phyloP scores from a whole-genome alignment of 495 filamentous ascomycete species.

The Friedmanniomyces endolithicus region DNA sequence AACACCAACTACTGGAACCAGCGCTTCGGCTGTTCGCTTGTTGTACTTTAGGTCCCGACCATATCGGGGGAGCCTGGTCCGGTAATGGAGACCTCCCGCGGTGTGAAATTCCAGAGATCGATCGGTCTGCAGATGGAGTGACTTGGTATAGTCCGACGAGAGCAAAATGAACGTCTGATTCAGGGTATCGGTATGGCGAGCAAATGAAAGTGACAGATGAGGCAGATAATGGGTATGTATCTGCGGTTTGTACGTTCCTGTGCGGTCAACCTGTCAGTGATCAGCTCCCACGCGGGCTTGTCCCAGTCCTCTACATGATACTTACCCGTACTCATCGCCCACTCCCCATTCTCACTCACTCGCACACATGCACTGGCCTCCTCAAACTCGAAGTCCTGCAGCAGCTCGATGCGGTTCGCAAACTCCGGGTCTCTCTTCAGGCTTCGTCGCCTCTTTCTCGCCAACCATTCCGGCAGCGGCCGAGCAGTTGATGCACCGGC shows the following conservation, averaged over 20 bases:
- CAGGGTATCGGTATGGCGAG: conserved; percentile 83
- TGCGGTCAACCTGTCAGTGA: conserved; percentile 5
- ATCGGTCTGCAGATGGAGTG: conserved; percentile 83
- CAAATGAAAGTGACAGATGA: conserved; percentile 81
- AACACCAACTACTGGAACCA: conserved; percentile 78
- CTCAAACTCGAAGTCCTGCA: conserved; percentile 98
- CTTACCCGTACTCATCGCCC: conserved; percentile 90
- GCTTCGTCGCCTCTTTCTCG: conserved; percentile 79
- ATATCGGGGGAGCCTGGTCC: conserved; percentile 77
- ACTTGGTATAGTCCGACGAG: conserved; percentile 91
- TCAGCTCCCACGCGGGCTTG: neutral
- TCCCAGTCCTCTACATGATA: neutral
- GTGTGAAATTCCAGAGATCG: conserved; percentile 91
- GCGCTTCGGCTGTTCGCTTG: conserved; percentile 68
- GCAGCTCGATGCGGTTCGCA: conserved; percentile 81
- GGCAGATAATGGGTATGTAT: conserved; percentile 92
- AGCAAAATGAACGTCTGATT: conserved; percentile 88
- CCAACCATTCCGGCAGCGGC: conserved; percentile 89
- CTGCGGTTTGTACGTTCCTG: conserved; percentile 85
- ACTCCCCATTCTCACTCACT: conserved; percentile 91
- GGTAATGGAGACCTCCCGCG: conserved; percentile 74
- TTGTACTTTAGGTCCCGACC: conserved; percentile 83
- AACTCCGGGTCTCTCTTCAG: conserved; percentile 88
- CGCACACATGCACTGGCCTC: conserved; percentile 90
- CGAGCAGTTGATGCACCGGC: conserved; percentile 82